phyloP scores from a whole-genome alignment of 805 yeast genomes.

The Barnettozyma populi region DNA sequence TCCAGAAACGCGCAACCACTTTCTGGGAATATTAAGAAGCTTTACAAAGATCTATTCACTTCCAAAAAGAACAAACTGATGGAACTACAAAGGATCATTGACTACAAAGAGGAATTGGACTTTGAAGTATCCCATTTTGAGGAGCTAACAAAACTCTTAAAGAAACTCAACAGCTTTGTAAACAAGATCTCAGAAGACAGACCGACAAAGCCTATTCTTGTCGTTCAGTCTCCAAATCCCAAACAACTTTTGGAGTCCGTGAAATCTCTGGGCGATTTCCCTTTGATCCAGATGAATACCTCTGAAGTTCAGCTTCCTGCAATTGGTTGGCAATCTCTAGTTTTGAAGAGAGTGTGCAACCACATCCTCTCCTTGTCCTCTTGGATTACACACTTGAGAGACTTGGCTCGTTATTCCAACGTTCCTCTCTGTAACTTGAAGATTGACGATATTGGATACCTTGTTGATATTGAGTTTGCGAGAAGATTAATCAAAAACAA shows the following conservation, averaged over 20 bases:
- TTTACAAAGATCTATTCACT: slow-evolving; percentile 49
- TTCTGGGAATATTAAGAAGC: slow-evolving; percentile 46
- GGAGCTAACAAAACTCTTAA: slow-evolving; percentile 50
- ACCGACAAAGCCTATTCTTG: slow-evolving; percentile 57
- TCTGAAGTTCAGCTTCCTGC: slow-evolving; percentile 62
- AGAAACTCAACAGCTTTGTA: slow-evolving; percentile 49
- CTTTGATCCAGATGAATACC: slow-evolving; percentile 55
- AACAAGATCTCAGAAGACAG: slow-evolving; percentile 57
- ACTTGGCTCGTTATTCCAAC: slow-evolving; percentile 64
- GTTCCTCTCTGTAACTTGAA: slow-evolving; percentile 84
- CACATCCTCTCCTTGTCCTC: slow-evolving; percentile 69
- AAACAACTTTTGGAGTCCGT: slow-evolving; percentile 41
- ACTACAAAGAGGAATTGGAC: slow-evolving; percentile 44
- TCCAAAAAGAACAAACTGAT: slow-evolving; percentile 41
- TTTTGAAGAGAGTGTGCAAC: slow-evolving; percentile 59
- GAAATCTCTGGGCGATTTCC: slow-evolving; percentile 47
- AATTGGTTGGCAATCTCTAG: slow-evolving; percentile 72
- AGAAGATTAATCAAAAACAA: slow-evolving; percentile 60
- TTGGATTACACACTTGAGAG: slow-evolving; percentile 63
- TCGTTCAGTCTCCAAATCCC: slow-evolving; percentile 68
- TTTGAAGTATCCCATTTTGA: slow-evolving; percentile 54
- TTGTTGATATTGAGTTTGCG: slow-evolving; percentile 85
- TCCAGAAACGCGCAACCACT: slow-evolving; percentile 59
- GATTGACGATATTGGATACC: slow-evolving; percentile 67
- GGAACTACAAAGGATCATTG: slow-evolving; percentile 40